Evolutionary conservation across 208 protist genomes (phyloP).

Genomic region (Porcisia hertigi): DNA sequence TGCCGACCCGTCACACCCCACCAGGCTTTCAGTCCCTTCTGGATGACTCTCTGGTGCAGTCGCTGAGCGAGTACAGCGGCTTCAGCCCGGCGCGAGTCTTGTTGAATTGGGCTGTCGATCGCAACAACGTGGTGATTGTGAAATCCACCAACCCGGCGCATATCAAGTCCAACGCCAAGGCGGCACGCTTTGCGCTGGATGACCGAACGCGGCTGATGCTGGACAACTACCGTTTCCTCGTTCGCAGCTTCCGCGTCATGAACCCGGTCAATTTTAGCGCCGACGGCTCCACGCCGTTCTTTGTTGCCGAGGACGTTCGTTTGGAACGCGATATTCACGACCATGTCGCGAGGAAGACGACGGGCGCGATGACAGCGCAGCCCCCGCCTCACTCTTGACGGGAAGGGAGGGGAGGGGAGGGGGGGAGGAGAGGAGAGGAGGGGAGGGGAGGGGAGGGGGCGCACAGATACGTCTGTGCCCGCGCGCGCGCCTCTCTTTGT

Average conservation of each 20-base stretch:
- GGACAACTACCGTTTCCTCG: conserved; percentile 47
- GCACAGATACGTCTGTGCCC: too few species aligned
- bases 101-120: conserved; percentile 81
- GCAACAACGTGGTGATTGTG: conserved; percentile 83
- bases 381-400: neutral
- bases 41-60: conserved; percentile 41
- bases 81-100: conserved; percentile 69
- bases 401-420: neutral
- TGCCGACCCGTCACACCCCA: conserved; percentile 66
- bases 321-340: conserved; percentile 10
- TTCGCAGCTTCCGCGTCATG: conserved; percentile 62
- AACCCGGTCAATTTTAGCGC: conserved; percentile 72
- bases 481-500: too few species aligned
- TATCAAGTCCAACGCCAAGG: conserved; percentile 86
- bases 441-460: too few species aligned
- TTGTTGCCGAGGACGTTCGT: conserved; percentile 33
- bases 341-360: neutral
- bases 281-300: conserved; percentile 56
- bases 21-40: conserved; percentile 56
- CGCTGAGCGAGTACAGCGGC: conserved; percentile 63
- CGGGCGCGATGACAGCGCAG: neutral
- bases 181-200: conserved; percentile 60
- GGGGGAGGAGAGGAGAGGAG: too few species aligned
- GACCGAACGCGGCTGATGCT: conserved; percentile 61
- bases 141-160: conserved; percentile 78